Base-by-base conservation (phyloP, 805 yeast genomes). In the Wickerhamiella domercqiae region DNA sequence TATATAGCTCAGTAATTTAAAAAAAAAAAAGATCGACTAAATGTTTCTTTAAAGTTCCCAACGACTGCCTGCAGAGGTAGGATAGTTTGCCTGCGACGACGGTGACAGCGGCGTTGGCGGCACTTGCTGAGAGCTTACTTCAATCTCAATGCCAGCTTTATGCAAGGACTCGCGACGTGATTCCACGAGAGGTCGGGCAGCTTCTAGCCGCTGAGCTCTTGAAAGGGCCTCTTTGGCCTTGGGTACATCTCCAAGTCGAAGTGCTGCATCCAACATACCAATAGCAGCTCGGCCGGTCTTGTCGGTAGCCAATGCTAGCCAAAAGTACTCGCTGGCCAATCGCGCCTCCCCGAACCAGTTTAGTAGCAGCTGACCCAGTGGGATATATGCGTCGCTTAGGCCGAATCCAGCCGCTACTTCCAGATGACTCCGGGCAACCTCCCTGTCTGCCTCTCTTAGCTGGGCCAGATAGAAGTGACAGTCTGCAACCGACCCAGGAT, bases 241-340 rank as follows among this genome's bases (percentile, higher is more conserved):
- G 1, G 7, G 21, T n/a, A 3, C 5, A 16, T 48, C 47, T 4
- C 33, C 30, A 2, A 45, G 38, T 9, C 40, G 39, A 13, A 26
- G 38, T 1, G 49, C 48, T 4, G 45, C 32, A 35, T 50, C 54
- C 1, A 48, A 33, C n/a, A 47, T 22, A 7, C 54, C 54, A 3
- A 50, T 32, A 2, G 46, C 39, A 1, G 52, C 51, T 4, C 34
- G 30, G 16, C 54, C 54, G 0, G 48, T 41, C 5, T 32, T 36
- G 31, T 50, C 54, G 1, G 52, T 48, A 4, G 42, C 39, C 7
- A 34, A 29, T 2, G 96, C 98, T 32, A 86, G 60, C 47, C 70
- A 70, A 58, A 84, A 83, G 97, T 97, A 87, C 49, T 80, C 79
- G 25, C 64, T 57, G 1, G 93, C 82, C 45, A 75, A 73, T 2